Conservation (phyloP, 1,284 basidiomycete genomes). For the Thelephora terrestris region DNA sequence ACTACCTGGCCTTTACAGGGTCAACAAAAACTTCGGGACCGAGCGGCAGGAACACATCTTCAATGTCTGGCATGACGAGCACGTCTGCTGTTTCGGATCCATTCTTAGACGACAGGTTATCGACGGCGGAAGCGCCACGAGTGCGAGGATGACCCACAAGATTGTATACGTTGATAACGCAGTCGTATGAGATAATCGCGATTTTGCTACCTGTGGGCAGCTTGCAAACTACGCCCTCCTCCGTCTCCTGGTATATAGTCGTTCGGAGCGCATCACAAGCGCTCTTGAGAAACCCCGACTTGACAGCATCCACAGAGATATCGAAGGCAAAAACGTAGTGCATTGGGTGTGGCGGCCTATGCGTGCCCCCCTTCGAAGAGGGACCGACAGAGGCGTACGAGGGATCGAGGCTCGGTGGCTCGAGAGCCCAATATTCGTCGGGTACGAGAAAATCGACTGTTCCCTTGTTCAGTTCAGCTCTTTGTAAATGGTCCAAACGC, state of each 20-base stretch:
- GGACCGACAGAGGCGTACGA: conserved; percentile 42
- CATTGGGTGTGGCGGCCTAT: conserved; percentile 58
- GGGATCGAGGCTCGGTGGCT: conserved; percentile 44
- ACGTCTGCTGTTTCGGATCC: conserved; percentile 47
- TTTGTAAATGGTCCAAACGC: conserved; percentile 74
- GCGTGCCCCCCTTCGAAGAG: conserved; percentile 26
- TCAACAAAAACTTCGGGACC: conserved; percentile 73
- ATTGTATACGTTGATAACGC: conserved; percentile 83
- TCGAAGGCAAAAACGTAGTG: conserved; percentile 88
- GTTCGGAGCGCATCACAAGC: conserved; percentile 60
- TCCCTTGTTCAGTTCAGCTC: conserved; percentile 85
- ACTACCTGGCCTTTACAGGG: conserved; percentile 58
- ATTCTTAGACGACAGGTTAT: background rate
- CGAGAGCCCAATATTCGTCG: conserved; percentile 81
- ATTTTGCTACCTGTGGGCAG: conserved; percentile 47
- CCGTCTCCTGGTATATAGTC: conserved; percentile 56
- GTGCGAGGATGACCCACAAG: conserved; percentile 54
- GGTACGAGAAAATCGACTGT: conserved; percentile 89
- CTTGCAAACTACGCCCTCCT: conserved; percentile 33
- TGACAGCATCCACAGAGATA: conserved; percentile 64
- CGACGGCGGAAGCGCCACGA: background rate
- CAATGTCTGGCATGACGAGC: conserved; percentile 81
- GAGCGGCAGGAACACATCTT: conserved; percentile 87
- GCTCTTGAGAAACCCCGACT: conserved; percentile 65
- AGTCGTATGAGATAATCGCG: conserved; percentile 84